Base-by-base conservation (phyloP, 2,329 filamentous ascomycete genomes). In the Neofusicoccum parvum region DNA sequence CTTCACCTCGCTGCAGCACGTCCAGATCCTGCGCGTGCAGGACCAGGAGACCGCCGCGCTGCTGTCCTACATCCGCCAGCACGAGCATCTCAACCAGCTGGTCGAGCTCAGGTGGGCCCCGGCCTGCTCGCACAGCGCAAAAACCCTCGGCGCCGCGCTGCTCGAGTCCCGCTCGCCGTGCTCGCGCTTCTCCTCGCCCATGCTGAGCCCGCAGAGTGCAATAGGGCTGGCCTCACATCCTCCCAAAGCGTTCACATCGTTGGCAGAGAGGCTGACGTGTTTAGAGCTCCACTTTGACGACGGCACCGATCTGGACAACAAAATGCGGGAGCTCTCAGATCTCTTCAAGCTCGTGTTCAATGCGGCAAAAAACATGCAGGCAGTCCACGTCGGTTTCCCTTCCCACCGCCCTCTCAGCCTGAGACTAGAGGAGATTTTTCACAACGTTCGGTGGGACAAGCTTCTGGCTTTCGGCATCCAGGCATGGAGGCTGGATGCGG, bases 281-380 rank as follows among this genome's bases (percentile, higher is more conserved):
- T 77, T 90, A 17, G 87, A 89, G 68, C 75, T 90, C 27, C 87
- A 88, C 69, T 89, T 89, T 69, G 86, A 87, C 68, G 85, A 87
- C 54, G 80, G 81, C 27, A 77, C 77, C 3, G 83, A 88, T 69
- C 79, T 89, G 15, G 85, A 87, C 67, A 77, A 80, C 36, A 84
- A 84, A 65, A 87, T 90, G 78, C 77, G 78, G 20, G 81, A 85
- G 66, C 78, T 90, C 0, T 88, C 87, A 3, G 74, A 74, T 3
- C 78, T 87, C 9, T 89, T 90, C 68, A 80, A 81, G 49, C 81
- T 80, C 5, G 81, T 90, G 27, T 89, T 90, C 70, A 79, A 75
- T 3, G 82, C 85, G 10, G 86, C 88, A 4, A 82, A 80, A 62
- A 87, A 87, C 66, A 83, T 91, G 70, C 82, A 86, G 66, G 83